These are phyloP conservation scores for Coemansia sp. DNA, from an alignment of 192 early-diverging fungal species.

Conservation along the genomic window DNA sequence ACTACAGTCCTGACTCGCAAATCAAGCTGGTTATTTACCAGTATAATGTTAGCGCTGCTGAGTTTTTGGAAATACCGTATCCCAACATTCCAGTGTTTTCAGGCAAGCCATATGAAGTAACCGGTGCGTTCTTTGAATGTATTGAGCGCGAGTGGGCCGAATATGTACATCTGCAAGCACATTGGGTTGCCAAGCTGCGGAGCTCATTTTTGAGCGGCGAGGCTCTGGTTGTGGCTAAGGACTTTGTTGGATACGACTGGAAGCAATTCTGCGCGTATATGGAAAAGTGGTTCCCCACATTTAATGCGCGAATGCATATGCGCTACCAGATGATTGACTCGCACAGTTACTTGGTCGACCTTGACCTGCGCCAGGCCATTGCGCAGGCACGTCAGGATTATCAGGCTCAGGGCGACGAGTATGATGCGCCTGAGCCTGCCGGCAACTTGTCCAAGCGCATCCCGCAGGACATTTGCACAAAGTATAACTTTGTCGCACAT, in stretches of 20 bases:
- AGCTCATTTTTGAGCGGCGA: neutral
- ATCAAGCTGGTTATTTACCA: neutral
- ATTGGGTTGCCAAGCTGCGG: slow-evolving; percentile 4
- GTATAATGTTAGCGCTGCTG: neutral
- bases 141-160: neutral
- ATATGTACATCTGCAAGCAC: neutral
- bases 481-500: neutral
- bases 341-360: neutral
- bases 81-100: neutral
- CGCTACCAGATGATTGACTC: slow-evolving; percentile 3
- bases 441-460: slow-evolving; percentile 5
- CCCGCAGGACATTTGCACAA: neutral
- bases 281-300: slow-evolving; percentile 1
- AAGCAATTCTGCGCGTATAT: neutral
- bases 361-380: slow-evolving; percentile 1
- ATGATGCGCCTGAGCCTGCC: slow-evolving; percentile 5
- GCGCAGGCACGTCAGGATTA: neutral
- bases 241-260: slow-evolving; percentile 4
- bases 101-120: neutral
- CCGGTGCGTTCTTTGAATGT: neutral
- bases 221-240: neutral
- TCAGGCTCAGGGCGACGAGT: neutral
- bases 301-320: slow-evolving; percentile 2
- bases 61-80: neutral
- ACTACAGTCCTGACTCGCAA: neutral